These are phyloP conservation scores for Cyberlindnera galapagoensis DNA, from an alignment of 805 yeast species.

Conservation along the genomic window DNA sequence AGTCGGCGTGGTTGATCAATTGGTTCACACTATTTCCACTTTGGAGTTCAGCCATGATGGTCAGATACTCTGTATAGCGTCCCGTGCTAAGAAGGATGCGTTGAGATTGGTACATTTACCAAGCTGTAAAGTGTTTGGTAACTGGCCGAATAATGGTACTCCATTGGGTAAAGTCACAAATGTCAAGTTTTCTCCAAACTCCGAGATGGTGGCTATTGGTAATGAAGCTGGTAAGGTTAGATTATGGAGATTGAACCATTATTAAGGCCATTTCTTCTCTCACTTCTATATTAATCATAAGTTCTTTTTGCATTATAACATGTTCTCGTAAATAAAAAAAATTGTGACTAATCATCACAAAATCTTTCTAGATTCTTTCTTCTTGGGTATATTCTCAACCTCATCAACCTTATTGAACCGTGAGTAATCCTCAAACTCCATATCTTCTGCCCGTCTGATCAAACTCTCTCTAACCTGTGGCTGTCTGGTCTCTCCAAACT, in stretches of 20 bases:
- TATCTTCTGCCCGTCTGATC: constrained; percentile 16
- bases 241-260: constrained; percentile 84
- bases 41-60: constrained; percentile 80
- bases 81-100: constrained; percentile 81
- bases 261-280: constrained; percentile 34
- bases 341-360: too few species aligned
- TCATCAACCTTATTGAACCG: too few species aligned
- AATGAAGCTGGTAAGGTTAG: constrained; percentile 88
- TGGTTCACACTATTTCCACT: constrained; percentile 74
- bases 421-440: constrained; percentile 22
- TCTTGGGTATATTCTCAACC: too few species aligned
- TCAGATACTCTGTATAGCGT: constrained; percentile 79
- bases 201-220: constrained; percentile 82
- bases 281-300: too few species aligned
- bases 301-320: too few species aligned
- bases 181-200: constrained; percentile 70
- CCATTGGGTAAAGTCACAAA: constrained; percentile 92
- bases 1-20: constrained; percentile 60
- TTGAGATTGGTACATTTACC: constrained; percentile 84
- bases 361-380: too few species aligned
- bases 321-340: too few species aligned
- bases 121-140: constrained; percentile 74
- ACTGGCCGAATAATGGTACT: constrained; percentile 97
- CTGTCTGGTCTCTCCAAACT: too few species aligned
- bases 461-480: constrained; percentile 19